These are phyloP conservation scores for Fusarium falciforme DNA, from an alignment of 2,329 filamentous ascomycete genomes.

Conservation along the genomic window DNA sequence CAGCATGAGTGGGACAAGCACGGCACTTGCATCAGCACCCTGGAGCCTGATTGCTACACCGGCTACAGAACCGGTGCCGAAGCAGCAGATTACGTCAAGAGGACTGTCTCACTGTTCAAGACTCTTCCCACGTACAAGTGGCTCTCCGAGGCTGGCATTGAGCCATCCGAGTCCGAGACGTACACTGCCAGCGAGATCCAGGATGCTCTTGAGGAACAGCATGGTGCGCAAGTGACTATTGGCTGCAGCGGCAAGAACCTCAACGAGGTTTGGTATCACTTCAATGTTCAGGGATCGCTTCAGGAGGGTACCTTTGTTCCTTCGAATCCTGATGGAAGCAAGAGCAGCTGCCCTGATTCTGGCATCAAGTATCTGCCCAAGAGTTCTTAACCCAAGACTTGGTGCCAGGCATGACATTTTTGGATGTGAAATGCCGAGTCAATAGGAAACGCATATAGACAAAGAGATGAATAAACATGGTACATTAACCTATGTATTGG, in stretches of 20 bases:
- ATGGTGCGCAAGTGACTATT: slow-evolving; percentile 67
- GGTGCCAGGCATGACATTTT: background rate
- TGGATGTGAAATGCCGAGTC: too few relatives aligned
- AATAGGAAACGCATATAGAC: background rate
- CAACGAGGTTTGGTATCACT: slow-evolving; percentile 72
- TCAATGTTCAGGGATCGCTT: slow-evolving; percentile 68
- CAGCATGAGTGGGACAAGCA: slow-evolving; percentile 82
- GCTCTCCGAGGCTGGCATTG: slow-evolving; percentile 71
- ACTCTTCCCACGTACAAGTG: slow-evolving; percentile 71
- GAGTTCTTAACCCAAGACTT: background rate
- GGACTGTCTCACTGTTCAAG: slow-evolving; percentile 74
- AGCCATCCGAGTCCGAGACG: slow-evolving; percentile 63
- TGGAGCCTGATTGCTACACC: slow-evolving; percentile 75
- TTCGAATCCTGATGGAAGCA: slow-evolving; percentile 65
- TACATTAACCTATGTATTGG: background rate
- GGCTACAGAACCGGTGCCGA: slow-evolving; percentile 71
- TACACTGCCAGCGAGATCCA: slow-evolving; percentile 71
- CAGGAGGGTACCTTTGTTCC: slow-evolving; percentile 71
- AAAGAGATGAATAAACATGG: background rate
- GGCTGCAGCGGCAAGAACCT: slow-evolving; percentile 63
- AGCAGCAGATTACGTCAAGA: slow-evolving; percentile 76
- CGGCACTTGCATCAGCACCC: slow-evolving; percentile 78
- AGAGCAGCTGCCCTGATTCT: slow-evolving; percentile 64
- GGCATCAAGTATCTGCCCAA: slow-evolving; percentile 48
- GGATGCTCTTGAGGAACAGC: slow-evolving; percentile 64